Conservation (phyloP, 108 stramenopile genomes). For the Skeletonema costatum region DNA sequence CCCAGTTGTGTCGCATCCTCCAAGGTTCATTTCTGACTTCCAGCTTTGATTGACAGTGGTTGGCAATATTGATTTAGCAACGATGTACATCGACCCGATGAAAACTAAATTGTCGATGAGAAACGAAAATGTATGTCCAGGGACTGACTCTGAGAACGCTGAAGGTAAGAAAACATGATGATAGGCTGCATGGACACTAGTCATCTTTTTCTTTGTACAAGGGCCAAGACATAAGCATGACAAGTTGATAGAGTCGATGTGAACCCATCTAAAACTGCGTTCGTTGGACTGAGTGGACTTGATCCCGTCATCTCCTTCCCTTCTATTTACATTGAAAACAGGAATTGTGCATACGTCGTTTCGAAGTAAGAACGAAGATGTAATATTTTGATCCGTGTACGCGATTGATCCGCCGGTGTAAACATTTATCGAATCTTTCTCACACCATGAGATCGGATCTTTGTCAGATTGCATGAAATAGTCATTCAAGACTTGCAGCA, state of each 20-base stretch:
- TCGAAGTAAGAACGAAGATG: not conserved
- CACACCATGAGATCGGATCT: conserved; percentile 13
- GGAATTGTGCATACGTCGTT: conserved; percentile 23
- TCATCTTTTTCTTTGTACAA: not conserved
- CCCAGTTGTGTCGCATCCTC: not conserved
- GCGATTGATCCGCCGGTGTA: conserved; percentile 24
- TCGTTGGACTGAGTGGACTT: not conserved
- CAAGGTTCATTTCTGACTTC: not conserved
- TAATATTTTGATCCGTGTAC: not conserved
- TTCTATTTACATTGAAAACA: conserved; percentile 3
- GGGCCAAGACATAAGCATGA: conserved; percentile 65
- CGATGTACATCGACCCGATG: conserved; percentile 35
- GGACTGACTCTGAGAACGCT: not conserved
- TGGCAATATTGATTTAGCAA: conserved; percentile 17
- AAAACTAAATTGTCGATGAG: conserved; percentile 32
- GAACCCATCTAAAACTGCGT: conserved; percentile 23
- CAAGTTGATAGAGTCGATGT: conserved; percentile 47
- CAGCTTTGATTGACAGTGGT: not conserved
- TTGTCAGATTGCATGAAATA: conserved; percentile 5
- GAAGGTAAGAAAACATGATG: conserved; percentile 26
- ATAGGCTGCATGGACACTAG: not conserved
- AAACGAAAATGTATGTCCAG: conserved; percentile 38
- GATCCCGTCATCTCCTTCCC: not conserved
- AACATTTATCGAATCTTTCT: conserved; percentile 20
- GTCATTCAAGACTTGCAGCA: conserved; percentile 22